These are phyloP conservation scores for Schizonepeta tenuifolia DNA, from an alignment of 257 asterid genomes.

Conservation along the genomic window DNA sequence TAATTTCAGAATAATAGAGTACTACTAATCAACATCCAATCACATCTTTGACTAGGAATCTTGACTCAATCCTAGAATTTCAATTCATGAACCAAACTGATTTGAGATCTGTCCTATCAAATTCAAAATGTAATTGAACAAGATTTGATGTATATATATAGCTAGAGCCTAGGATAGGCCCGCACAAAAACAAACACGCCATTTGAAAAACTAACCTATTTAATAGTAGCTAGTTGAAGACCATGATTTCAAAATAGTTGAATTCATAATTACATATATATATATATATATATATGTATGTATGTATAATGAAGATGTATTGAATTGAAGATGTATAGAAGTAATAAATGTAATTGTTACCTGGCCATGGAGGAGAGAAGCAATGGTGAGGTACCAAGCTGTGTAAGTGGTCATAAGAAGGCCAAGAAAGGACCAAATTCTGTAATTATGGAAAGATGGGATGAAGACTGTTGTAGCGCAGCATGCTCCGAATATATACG, in stretches of 20 bases:
- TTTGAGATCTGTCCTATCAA: not conserved
- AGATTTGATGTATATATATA: not conserved
- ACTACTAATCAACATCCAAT: not conserved
- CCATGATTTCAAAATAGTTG: too few relatives aligned
- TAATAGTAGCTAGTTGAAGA: too few relatives aligned
- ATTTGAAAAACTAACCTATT: too few relatives aligned
- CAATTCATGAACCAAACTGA: not conserved
- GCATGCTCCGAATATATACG: conserved; percentile 45
- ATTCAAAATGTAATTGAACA: not conserved
- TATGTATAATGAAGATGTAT: too few relatives aligned
- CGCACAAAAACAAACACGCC: too few relatives aligned
- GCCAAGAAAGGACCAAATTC: conserved; percentile 65
- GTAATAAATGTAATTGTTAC: too few relatives aligned
- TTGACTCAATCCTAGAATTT: not conserved
- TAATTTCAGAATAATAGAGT: not conserved
- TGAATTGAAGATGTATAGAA: too few relatives aligned
- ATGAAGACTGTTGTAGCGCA: conserved; percentile 46
- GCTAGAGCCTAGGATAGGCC: too few relatives aligned
- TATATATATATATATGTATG: too few relatives aligned
- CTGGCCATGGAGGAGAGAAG: conserved; percentile 58
- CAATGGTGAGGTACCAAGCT: conserved; percentile 59
- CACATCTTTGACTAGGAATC: conserved; percentile 23
- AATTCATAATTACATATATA: too few relatives aligned
- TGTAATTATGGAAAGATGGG: conserved; percentile 54
- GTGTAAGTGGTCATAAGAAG: conserved; percentile 57